These are phyloP conservation scores for Gossypium laxum DNA, from an alignment of 441 rosid species.

Conservation along the genomic window DNA sequence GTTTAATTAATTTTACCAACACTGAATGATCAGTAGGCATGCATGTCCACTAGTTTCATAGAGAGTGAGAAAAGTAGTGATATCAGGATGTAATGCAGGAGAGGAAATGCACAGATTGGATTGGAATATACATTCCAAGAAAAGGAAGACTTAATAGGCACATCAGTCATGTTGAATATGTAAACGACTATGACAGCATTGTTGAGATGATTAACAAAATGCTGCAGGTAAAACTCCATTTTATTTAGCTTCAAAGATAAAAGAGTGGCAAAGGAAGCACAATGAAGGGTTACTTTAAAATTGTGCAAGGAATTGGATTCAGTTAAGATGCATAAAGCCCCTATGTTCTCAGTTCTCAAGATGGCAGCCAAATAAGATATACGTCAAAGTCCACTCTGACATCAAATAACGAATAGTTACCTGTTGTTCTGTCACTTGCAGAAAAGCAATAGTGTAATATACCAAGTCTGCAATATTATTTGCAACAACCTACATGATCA, in stretches of 20 bases:
- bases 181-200: neutral
- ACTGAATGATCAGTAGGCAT: neutral
- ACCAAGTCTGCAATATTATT: constrained; percentile 65
- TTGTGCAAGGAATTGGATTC: neutral
- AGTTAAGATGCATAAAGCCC: neutral
- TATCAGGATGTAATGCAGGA: neutral
- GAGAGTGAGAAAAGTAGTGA: neutral
- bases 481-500: constrained; percentile 38
- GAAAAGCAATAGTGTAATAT: constrained; percentile 66
- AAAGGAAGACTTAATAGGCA: constrained; percentile 4
- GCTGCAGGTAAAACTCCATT: neutral
- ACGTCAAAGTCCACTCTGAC: neutral
- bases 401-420: constrained; percentile 27
- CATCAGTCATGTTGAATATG: constrained; percentile 2
- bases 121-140: neutral
- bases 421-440: constrained; percentile 90
- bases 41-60: neutral
- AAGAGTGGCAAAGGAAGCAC: neutral
- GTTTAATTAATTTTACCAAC: constrained; percentile 3
- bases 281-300: neutral
- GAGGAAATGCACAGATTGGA: neutral
- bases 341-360: neutral
- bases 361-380: neutral
- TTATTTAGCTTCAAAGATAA: neutral
- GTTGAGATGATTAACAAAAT: neutral